Conservation (phyloP, 1,284 basidiomycete species). For the Phylloporus sp. region DNA sequence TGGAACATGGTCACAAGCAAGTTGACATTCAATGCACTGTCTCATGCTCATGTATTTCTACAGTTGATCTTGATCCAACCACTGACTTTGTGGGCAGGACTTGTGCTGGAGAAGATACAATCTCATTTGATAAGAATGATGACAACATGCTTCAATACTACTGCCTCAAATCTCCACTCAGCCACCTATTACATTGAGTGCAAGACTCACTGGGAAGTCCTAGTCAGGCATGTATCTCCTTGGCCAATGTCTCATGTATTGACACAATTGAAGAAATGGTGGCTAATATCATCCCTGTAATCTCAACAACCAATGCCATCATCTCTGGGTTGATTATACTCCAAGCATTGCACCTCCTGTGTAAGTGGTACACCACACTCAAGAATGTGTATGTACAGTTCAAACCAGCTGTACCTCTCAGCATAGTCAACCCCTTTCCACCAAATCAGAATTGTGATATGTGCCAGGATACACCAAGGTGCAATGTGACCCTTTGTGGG, state of each 20-base stretch:
- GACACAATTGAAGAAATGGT: conserved; percentile 82
- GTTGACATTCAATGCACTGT: not conserved
- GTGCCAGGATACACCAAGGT: conserved; percentile 88
- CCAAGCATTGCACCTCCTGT: conserved; percentile 87
- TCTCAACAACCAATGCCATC: conserved; percentile 98
- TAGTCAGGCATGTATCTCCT: conserved; percentile 64
- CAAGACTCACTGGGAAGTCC: conserved; percentile 96
- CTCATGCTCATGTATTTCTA: not conserved
- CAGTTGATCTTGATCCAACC: conserved; percentile 43
- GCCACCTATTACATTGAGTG: conserved; percentile 88
- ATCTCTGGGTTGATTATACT: conserved; percentile 94
- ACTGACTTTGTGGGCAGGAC: conserved; percentile 81
- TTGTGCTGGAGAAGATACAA: conserved; percentile 75
- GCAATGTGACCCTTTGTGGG: conserved; percentile 69
- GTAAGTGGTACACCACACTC: conserved; percentile 63
- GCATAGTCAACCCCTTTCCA: conserved; percentile 64
- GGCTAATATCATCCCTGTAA: conserved; percentile 98
- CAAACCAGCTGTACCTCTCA: conserved; percentile 79
- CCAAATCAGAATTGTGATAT: conserved; percentile 84
- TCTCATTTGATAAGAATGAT: conserved; percentile 98
- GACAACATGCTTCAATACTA: conserved; percentile 95
- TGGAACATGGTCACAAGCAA: not conserved
- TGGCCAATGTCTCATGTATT: not conserved
- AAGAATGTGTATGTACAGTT: conserved; percentile 80
- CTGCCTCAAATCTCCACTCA: conserved; percentile 91